These are phyloP conservation scores for Claviceps purpurea DNA, from an alignment of 2,329 filamentous ascomycete species.

Conservation along the genomic window DNA sequence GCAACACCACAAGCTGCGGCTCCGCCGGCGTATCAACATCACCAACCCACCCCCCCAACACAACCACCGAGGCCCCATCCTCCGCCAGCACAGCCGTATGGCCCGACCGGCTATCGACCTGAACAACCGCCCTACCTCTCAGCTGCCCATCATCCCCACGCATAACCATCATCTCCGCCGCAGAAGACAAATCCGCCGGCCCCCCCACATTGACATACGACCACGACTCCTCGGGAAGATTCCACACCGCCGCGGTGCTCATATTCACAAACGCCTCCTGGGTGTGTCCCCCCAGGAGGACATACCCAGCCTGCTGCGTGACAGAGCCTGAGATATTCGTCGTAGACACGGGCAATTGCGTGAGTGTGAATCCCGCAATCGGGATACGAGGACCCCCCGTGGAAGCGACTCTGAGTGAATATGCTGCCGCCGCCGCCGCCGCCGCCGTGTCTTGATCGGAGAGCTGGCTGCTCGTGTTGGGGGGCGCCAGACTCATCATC, in stretches of 20 bases:
- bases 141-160: not conserved
- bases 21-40: constrained; percentile 61
- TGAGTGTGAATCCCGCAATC: constrained; percentile 79
- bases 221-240: constrained; percentile 76
- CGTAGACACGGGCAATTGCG: constrained; percentile 55
- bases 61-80: constrained; percentile 63
- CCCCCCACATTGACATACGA: constrained; percentile 58
- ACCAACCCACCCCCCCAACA: constrained; percentile 89
- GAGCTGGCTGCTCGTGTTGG: constrained; percentile 1
- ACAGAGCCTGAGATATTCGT: constrained; percentile 52
- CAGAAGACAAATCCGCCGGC: constrained; percentile 13
- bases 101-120: constrained; percentile 70
- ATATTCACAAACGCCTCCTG: constrained; percentile 80
- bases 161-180: not conserved
- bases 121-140: not conserved
- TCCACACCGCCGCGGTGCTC: constrained; percentile 80
- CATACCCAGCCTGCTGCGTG: constrained; percentile 63
- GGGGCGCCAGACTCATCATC: constrained; percentile 55
- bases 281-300: constrained; percentile 79
- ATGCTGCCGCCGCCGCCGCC: constrained; percentile 15
- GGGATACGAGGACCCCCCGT: constrained; percentile 53
- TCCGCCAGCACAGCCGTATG: constrained; percentile 73
- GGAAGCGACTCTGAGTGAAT: constrained; percentile 25
- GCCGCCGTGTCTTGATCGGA: not conserved
- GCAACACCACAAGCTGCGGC: constrained; percentile 67